Percentiles rank a stretch among this genome's conserved stretches.
Conservation (phyloP, 345 rosid species). For the Eucalyptus tenuipes region DNA sequence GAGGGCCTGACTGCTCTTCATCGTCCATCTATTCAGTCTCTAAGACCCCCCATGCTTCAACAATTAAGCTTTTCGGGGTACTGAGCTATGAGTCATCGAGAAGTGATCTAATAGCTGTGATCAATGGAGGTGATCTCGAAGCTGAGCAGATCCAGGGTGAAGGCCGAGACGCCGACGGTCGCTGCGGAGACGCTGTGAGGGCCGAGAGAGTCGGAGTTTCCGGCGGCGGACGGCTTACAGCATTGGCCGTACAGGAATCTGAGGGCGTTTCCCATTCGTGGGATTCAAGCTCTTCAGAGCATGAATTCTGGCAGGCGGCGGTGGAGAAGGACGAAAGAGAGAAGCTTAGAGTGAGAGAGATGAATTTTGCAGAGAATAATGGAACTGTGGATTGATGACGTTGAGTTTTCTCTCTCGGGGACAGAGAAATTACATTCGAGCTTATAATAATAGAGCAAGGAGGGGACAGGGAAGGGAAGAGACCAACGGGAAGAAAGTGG, state of each 20-base stretch:
- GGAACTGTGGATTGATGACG: neutral
- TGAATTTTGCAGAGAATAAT: too few species aligned
- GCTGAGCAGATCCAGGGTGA: constrained; percentile 56
- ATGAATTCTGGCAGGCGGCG: too few species aligned
- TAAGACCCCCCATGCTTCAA: too few species aligned
- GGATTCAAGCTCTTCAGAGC: neutral
- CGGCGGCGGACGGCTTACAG: constrained; percentile 24
- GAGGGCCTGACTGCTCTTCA: too few species aligned
- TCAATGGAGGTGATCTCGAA: constrained; percentile 79
- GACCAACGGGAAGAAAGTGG: neutral
- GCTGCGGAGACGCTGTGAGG: constrained; percentile 47
- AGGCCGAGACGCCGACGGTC: constrained; percentile 65
- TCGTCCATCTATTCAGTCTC: too few species aligned
- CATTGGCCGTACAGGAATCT: constrained; percentile 36
- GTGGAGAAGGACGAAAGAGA: too few species aligned
- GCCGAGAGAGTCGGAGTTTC: constrained; percentile 13
- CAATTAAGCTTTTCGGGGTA: too few species aligned
- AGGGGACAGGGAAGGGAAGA: neutral
- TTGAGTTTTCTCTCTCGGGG: neutral
- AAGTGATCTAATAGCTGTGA: too few species aligned
- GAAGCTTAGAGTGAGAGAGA: too few species aligned
- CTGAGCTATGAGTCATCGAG: too few species aligned
- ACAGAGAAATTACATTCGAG: neutral
- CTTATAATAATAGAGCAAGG: neutral
- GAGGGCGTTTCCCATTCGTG: constrained; percentile 40